Evolutionary conservation across 2,329 filamentous ascomycete genomes (phyloP), one percentile per base, ranked within the genome.

Genomic region (Aureobasidium namibiae): DNA sequence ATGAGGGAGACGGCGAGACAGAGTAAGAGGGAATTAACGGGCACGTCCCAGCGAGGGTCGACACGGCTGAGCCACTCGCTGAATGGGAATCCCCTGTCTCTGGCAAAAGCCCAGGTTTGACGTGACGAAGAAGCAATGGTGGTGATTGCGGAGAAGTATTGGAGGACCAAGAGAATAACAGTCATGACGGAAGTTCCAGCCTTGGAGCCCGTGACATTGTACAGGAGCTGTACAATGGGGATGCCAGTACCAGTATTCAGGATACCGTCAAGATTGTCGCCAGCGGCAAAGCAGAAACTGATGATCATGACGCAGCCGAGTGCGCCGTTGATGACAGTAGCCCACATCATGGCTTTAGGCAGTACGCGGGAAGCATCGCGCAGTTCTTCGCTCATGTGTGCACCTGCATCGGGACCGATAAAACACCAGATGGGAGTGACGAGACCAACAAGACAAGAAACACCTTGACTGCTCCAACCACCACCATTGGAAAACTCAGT

Each of bases 391-490:
- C 66, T 67, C 69, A 70, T 70, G 53, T 70, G 69, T 10, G 68
- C 66, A 23, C 73, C 73, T 10, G 73, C 72, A 60, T 76, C 75
- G 48, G 72, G 62, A 26, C 67, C 67, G 45, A 71, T 69, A 53
- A 70, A 69, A 53, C 65, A 68, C 66, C 68, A 71, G 24, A 72
- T 67, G 6, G 68, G 68, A 7, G 72, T 73, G 10, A 76, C 65
- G 45, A 77, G 71, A 2, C 76, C 76, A 3, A 77, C 72, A 61
- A 78, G 73, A 29, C 75, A 67, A 14, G 72, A 67, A 21, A 77
- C 59, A 0, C 74, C 74, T 41, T 68, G 73, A 1, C 67, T 71
- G 46, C 67, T 70, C 75, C 75, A 78, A 5, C 72, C 71, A 21
- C 74, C 74, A 21, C 66, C 67, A 49, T 76, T 73, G 18, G 67